A percentile compares a stretch with the other conserved stretches of the same genome.
These are phyloP conservation scores for Metschnikowia cubensis DNA, from an alignment of 805 yeast genomes.

Conservation along the genomic window DNA sequence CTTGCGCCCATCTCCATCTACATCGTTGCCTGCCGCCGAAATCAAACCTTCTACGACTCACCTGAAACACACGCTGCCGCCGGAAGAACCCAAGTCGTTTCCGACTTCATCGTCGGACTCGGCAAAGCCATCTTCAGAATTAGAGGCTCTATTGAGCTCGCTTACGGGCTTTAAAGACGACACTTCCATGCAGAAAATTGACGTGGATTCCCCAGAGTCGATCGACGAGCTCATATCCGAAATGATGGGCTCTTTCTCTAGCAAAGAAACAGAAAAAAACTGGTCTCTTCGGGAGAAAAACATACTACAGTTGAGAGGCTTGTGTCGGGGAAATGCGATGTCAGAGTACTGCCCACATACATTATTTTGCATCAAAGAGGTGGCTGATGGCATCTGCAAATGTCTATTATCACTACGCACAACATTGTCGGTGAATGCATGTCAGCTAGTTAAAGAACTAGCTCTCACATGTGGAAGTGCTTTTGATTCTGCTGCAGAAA, in stretches of 20 bases:
- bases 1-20: background rate
- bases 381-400: constrained; percentile 57
- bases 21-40: background rate
- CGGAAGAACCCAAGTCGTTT: background rate
- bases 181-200: constrained; percentile 26
- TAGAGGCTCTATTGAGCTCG: constrained; percentile 15
- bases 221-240: constrained; percentile 18
- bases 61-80: background rate
- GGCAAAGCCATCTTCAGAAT: background rate
- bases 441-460: constrained; percentile 71
- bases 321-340: constrained; percentile 56
- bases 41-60: background rate
- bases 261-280: constrained; percentile 82
- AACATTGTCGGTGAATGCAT: constrained; percentile 70
- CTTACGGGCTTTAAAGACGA: constrained; percentile 40
- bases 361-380: constrained; percentile 24
- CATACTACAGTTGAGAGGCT: constrained; percentile 52
- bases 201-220: constrained; percentile 23
- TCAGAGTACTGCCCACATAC: constrained; percentile 37
- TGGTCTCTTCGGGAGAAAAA: constrained; percentile 73
- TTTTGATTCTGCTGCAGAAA: constrained; percentile 50
- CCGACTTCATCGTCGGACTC: background rate
- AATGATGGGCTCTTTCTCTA: constrained; percentile 44
- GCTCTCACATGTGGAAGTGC: constrained; percentile 36
- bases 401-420: constrained; percentile 76